Percentiles rank a stretch among this genome's conserved stretches.
These are phyloP conservation scores for Rhododendron molle DNA, from an alignment of 148 eudicot species.

Conservation along the genomic window DNA sequence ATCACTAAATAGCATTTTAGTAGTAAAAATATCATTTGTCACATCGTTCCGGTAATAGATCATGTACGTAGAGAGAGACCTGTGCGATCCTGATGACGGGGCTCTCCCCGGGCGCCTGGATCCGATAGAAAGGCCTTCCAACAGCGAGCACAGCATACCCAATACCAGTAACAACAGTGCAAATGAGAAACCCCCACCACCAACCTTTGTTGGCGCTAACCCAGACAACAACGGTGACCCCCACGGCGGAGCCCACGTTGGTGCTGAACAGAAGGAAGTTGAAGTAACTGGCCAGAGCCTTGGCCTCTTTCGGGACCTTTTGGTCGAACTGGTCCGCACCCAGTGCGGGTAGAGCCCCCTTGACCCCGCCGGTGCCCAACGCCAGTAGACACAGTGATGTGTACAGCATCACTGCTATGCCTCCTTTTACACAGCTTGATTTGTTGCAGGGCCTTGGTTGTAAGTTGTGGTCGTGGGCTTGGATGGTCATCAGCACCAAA, in stretches of 20 bases:
- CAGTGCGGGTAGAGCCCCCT: constrained; percentile 37
- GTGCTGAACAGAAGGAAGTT: constrained; percentile 39
- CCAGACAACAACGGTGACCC: constrained; percentile 42
- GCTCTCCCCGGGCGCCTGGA: constrained; percentile 31
- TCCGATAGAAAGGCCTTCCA: constrained; percentile 37
- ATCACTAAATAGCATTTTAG: too few relatives aligned
- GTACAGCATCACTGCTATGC: constrained; percentile 33
- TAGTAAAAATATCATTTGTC: too few relatives aligned
- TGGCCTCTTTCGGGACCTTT: constrained; percentile 35
- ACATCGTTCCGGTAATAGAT: neutral
- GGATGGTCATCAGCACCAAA: constrained; percentile 39
- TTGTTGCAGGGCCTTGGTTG: constrained; percentile 31
- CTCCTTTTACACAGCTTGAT: constrained; percentile 32
- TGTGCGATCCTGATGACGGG: constrained; percentile 30
- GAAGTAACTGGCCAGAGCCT: constrained; percentile 39
- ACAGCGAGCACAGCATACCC: constrained; percentile 22
- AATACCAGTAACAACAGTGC: constrained; percentile 9
- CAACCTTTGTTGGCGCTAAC: constrained; percentile 31
- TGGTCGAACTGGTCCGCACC: constrained; percentile 49
- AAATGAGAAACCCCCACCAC: constrained; percentile 43
- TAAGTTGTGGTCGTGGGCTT: constrained; percentile 30
- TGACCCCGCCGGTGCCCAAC: constrained; percentile 40
- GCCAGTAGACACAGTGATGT: constrained; percentile 35
- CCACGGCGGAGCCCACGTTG: constrained; percentile 26
- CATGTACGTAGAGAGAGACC: constrained; percentile 24